Conservation (phyloP, 495 filamentous ascomycete genomes). For the Neurospora sp. region DNA sequence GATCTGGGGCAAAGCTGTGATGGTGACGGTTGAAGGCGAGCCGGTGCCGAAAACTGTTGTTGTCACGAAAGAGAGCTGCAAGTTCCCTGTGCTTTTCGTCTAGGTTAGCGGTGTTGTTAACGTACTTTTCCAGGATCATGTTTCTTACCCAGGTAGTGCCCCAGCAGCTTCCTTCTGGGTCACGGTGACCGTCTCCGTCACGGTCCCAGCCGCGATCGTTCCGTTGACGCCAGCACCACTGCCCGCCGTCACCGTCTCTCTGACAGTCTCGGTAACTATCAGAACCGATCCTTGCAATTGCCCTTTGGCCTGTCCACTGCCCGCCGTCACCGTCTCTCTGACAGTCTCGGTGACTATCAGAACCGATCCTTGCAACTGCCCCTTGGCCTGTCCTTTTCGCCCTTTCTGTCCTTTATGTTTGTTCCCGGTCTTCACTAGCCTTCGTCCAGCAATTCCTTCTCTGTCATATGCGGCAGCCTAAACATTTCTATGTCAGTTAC, state of each 20-base stretch:
- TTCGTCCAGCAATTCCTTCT: slow-evolving; percentile 19
- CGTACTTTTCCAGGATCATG: background rate
- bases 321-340: slow-evolving; percentile 22
- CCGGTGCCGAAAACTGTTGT: slow-evolving; percentile 27
- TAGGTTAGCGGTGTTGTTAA: background rate
- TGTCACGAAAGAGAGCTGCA: slow-evolving; percentile 29
- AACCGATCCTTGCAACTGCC: slow-evolving; percentile 6
- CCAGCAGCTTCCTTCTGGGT: slow-evolving; percentile 8
- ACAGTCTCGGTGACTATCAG: slow-evolving; percentile 32
- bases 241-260: slow-evolving; percentile 24
- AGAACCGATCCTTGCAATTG: slow-evolving; percentile 8
- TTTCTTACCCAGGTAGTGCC: slow-evolving; percentile 1
- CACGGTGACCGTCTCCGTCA: slow-evolving; percentile 23
- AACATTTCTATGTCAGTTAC: background rate
- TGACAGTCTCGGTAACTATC: slow-evolving; percentile 32
- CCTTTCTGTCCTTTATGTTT: slow-evolving; percentile 2
- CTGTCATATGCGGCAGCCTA: slow-evolving; percentile 28
- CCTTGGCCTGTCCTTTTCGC: slow-evolving; percentile 2
- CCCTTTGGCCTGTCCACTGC: slow-evolving; percentile 2
- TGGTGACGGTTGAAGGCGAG: slow-evolving; percentile 25
- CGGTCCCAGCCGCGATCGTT: slow-evolving; percentile 20
- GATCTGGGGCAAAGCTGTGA: slow-evolving; percentile 31
- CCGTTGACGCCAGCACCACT: slow-evolving; percentile 9
- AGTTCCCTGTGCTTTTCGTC: background rate
- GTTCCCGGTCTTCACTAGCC: slow-evolving; percentile 3